Base-by-base conservation (phyloP, 2,329 filamentous ascomycete species). In the Bipolaris oryzae region DNA sequence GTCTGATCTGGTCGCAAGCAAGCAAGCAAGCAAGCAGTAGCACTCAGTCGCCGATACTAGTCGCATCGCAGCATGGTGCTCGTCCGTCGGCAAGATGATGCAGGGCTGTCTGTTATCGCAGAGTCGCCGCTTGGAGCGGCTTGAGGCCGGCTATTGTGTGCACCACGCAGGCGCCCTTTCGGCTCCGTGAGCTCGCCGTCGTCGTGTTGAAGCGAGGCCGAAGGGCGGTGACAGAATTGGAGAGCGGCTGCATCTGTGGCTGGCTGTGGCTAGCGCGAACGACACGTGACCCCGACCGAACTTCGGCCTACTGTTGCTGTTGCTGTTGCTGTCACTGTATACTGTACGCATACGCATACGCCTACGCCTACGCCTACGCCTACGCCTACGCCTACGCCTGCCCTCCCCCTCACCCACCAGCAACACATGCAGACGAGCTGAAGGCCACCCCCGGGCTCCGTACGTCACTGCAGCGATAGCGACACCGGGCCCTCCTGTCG, bases 161-260 rank as follows among this genome's bases (percentile, higher is more conserved):
- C 53, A 43, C 33, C 44, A 51, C 51, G 44, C 42, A 51, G 5
- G 21, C 33, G 11, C 41, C 25, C 48, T 53, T 18, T 21, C 23
- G 41, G 41, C 34, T 48, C 52, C 33, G 43, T 51, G 37, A 9
- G 7, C 25, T 25, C 25, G 25, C 25, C 7, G 25, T 9, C 7
- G 25, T 21, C 35, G 16, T n/a, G 38, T 48, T 49, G 42, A 57
- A 23, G 53, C 57, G 57, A 61, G 55, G 37, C 47, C n/a, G 50
- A 64, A 65, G 64, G 66, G 65, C 67, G 67, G 68, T 68, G 68
- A 69, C 65, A 49, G 60, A 50, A 51, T 45, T 45, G 50, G 21
- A 49, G 4, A 18, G 25, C 25, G 23, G n/a, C 52, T 54, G 60
- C 60, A 58, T 43, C 37, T 46, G 39, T 37, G 23, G 42, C 57